phyloP scores from a whole-genome alignment of 371 early-diverging fungal species.

The Lichtheimia corymbifera region DNA sequence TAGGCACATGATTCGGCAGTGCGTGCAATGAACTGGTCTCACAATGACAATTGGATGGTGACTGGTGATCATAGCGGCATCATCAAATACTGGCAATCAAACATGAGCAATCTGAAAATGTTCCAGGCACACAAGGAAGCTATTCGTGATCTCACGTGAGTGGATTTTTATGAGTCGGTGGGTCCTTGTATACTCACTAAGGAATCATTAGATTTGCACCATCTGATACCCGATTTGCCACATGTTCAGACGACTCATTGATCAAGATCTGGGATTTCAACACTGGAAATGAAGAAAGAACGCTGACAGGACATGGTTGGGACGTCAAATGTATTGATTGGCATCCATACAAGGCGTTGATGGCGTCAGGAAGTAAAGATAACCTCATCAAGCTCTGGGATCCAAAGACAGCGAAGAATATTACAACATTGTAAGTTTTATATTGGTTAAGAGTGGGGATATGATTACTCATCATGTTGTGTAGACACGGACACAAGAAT shows the following conservation, averaged over 20 bases:
- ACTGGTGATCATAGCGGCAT: constrained; percentile 96
- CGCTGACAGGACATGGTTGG: constrained; percentile 97
- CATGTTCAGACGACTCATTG: constrained; percentile 96
- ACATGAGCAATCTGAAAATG: constrained; percentile 97
- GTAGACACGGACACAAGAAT: constrained; percentile 96
- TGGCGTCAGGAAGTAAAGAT: constrained; percentile 99
- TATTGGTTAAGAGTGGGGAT: neutral
- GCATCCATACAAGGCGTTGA: constrained; percentile 95
- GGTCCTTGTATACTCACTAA: neutral
- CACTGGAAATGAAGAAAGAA: constrained; percentile 84
- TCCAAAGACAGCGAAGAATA: constrained; percentile 88
- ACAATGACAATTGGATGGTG: constrained; percentile 96
- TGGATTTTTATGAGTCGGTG: neutral
- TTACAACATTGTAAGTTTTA: constrained; percentile 84
- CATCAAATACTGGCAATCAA: constrained; percentile 99
- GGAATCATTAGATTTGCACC: constrained; percentile 42
- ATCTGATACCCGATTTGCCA: constrained; percentile 94
- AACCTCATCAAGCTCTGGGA: constrained; percentile 99
- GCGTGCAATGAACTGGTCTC: constrained; percentile 98
- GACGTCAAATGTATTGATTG: constrained; percentile 99
- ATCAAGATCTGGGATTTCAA: constrained; percentile 98
- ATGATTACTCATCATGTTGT: neutral
- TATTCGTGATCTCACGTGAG: constrained; percentile 86
- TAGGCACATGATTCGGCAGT: constrained; percentile 96
- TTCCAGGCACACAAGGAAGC: constrained; percentile 94